phyloP scores from a whole-genome alignment of 257 asterid genomes.

The Mentha longifolia region DNA sequence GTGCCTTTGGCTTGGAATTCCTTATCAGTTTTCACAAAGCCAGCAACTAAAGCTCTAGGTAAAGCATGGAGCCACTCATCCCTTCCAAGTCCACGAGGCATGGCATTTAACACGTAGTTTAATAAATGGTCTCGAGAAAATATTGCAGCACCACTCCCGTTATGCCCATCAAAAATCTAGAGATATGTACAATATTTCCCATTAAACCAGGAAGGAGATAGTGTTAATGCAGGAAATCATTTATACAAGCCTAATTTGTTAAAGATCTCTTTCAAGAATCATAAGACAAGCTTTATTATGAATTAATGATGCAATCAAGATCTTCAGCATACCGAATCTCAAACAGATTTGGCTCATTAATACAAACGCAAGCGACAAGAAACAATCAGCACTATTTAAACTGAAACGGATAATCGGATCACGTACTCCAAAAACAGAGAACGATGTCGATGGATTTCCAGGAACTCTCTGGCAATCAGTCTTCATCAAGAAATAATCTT shows the following conservation, averaged over 20 bases:
- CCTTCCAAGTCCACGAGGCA: conserved; percentile 67
- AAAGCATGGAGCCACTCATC: conserved; percentile 92
- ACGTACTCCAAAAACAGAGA: conserved; percentile 81
- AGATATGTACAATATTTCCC: not conserved
- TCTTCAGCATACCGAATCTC: not conserved
- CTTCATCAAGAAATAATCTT: conserved; percentile 70
- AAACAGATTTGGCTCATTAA: not conserved
- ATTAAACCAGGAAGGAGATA: not conserved
- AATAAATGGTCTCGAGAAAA: conserved; percentile 68
- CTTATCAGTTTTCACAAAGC: conserved; percentile 86
- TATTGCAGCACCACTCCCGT: conserved; percentile 79
- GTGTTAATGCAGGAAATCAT: not conserved
- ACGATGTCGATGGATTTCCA: conserved; percentile 72
- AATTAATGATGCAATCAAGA: too few species aligned
- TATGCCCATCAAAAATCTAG: conserved; percentile 87
- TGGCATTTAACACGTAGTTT: conserved; percentile 61
- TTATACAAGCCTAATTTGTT: conserved; percentile 1
- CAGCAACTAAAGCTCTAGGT: conserved; percentile 90
- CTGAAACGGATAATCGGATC: not conserved
- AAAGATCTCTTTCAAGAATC: not conserved
- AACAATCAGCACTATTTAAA: conserved; percentile 21
- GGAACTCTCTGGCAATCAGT: conserved; percentile 79
- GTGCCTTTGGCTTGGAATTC: conserved; percentile 85
- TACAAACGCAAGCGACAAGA: not conserved
- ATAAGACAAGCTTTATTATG: not conserved